Percentiles rank a stretch among this genome's conserved stretches.
phyloP scores from a whole-genome alignment of 495 filamentous ascomycete species.

The Penicillium maclennaniae region DNA sequence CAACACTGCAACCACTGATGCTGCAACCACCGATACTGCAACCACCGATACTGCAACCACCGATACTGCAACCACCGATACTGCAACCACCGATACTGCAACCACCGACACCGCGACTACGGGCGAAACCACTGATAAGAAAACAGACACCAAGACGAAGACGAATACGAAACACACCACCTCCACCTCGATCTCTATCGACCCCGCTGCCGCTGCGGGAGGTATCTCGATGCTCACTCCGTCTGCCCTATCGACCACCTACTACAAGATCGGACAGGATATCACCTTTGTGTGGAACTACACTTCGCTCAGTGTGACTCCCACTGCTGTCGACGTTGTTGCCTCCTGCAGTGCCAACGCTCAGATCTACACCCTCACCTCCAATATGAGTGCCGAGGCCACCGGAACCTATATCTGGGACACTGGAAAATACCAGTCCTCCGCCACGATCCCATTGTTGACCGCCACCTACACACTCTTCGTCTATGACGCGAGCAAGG shows the following conservation, averaged over 20 bases:
- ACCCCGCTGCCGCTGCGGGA: constrained; percentile 62
- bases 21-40: background rate
- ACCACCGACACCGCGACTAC: constrained; percentile 22
- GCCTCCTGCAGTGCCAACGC: constrained; percentile 69
- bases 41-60: constrained; percentile 18
- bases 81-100: constrained; percentile 12
- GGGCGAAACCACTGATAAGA: constrained; percentile 19
- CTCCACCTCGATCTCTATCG: constrained; percentile 45
- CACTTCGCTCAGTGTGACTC: constrained; percentile 75
- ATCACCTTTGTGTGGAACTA: constrained; percentile 95
- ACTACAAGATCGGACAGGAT: constrained; percentile 84
- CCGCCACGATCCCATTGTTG: constrained; percentile 57
- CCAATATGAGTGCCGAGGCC: constrained; percentile 55
- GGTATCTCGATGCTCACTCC: constrained; percentile 82
- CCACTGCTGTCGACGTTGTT: constrained; percentile 74
- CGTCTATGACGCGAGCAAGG: constrained; percentile 69
- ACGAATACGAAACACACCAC: constrained; percentile 35
- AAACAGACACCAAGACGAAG: constrained; percentile 31
- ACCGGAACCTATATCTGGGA: constrained; percentile 73
- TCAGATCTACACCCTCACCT: constrained; percentile 61
- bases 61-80: no score
- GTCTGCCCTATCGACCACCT: constrained; percentile 54
- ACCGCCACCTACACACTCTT: constrained; percentile 80
- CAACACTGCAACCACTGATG: background rate
- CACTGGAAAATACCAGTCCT: constrained; percentile 63